Base-by-base conservation (phyloP, 1,284 basidiomycete genomes). In the Sporisorium graminicola region DNA sequence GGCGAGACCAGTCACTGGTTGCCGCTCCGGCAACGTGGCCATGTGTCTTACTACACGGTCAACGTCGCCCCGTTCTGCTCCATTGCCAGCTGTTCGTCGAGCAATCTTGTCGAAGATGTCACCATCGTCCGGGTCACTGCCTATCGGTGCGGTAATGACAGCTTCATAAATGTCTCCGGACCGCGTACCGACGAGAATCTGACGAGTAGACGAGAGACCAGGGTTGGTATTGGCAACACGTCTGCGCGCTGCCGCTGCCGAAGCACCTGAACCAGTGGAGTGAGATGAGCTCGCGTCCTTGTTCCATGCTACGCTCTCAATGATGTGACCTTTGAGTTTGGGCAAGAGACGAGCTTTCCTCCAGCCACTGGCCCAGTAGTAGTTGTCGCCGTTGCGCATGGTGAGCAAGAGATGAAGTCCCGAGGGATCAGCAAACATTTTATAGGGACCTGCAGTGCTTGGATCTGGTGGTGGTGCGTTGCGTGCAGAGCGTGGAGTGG, bases 271-370 rank as follows among this genome's bases (percentile, higher is more conserved):
- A 9, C 20, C 24, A 8, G 9, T 27, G 16, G 55, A 29, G 1
- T 40, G 37, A 12, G 37, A 40, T 10, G 56, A 22, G 10, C 18
- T 40, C 16, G 56, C 29, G 0, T 31, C 50, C 58, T 58, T 64
- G 80, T 95, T 94, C 96, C 96, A 98, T 0, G 93, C 93, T n/a
- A 98, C 89, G 70, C 93, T 92, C 81, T 95, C 94, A 74, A 98
- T 91, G 53, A 84, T 70, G 78, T 93, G 89, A 88, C 95, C 92
- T 84, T 94, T 92, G 85, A 95, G 91, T 20, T 90, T 90, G 6
- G 72, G 70, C 13, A 85, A 51, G 2, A 73, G 49, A 18, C 78
- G 69, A 1, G 84, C 83, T 37, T 74, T 80, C 29, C 73, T 75
- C 79, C 83, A 82, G 12, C 77, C 72, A n/a, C 75, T 74, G 1